Evolutionary conservation across 2,329 filamentous ascomycete genomes (phyloP), one percentile per base, ranked within the genome.

Genomic region (Fusarium tuaranense): DNA sequence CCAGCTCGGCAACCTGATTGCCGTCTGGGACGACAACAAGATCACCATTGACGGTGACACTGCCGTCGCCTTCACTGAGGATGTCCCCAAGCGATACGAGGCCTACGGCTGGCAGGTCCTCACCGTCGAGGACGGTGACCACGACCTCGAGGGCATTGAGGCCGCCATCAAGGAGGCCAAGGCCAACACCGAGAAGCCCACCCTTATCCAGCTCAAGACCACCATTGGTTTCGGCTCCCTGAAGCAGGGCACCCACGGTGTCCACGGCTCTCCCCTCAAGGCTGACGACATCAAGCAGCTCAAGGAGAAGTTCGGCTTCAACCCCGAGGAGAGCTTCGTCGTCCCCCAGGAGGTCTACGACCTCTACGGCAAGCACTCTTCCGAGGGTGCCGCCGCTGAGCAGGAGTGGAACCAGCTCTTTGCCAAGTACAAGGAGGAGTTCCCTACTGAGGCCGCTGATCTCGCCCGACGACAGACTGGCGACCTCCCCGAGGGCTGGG

Each of bases 11-110:
- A 99, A 98, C 90, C 89, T 99, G 82, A 98, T 98, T 86, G 92
- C 91, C 86, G 90, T 99, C 86, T 99, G 96, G 86, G 97, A 99
- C 83, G 97, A 99, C 90, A 99, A 99, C 91, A 94, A 98, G 86
- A 98, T 99, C 83, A 97, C 90, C 80, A 92, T 92, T 83, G 97
- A 99, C 83, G 97, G 97, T 86, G 93, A 98, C 89, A 98, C 94
- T 87, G 97, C 97, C 88, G 92, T 91, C 82, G 93, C 97, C 78
- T 98, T 99, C 89, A 99, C 97, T 71, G 97, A 99, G 88, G 95
- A 99, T 80, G 96, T 98, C 72, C 85, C 89, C 81, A 97, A 97
- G 91, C 92, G 96, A 82, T 98, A 98, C 85, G 95, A 98, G 88
- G 85, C 97, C 72, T 99, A 98, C 86, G 97, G 95, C 88, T 99